Conservation (phyloP, 2,329 filamentous ascomycete species). For the Hypoxylon sp. region DNA sequence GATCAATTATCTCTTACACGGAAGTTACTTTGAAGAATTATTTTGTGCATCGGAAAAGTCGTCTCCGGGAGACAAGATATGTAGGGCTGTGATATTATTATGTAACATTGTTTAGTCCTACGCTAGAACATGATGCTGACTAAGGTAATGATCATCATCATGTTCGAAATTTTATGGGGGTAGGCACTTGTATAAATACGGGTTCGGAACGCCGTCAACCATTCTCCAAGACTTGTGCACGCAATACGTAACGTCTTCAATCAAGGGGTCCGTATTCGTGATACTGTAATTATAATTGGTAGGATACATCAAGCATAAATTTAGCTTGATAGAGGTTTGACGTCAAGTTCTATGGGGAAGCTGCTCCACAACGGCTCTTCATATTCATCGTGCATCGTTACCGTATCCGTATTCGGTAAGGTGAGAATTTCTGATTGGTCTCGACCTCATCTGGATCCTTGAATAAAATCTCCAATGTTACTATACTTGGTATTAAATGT, state of each 20-base stretch:
- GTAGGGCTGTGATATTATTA: not conserved
- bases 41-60: not conserved
- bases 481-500: conserved; percentile 5
- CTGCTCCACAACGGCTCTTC: conserved; percentile 22
- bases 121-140: not conserved
- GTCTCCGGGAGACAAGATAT: not conserved
- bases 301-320: conserved; percentile 14
- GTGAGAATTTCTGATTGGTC: conserved; percentile 19
- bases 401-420: conserved; percentile 44
- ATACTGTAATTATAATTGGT: conserved; percentile 26
- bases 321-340: conserved; percentile 4
- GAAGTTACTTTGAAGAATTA: not conserved
- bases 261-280: conserved; percentile 33
- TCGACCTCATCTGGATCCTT: conserved; percentile 10
- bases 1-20: not conserved
- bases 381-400: conserved; percentile 22
- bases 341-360: conserved; percentile 19
- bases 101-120: not conserved
- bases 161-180: not conserved
- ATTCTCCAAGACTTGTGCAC: not conserved
- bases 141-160: not conserved
- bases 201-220: not conserved
- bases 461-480: conserved; percentile 17
- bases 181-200: not conserved
- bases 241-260: conserved; percentile 5